These are phyloP conservation scores for Emericellopsis terricola DNA, from an alignment of 495 filamentous ascomycete species.

Conservation along the genomic window DNA sequence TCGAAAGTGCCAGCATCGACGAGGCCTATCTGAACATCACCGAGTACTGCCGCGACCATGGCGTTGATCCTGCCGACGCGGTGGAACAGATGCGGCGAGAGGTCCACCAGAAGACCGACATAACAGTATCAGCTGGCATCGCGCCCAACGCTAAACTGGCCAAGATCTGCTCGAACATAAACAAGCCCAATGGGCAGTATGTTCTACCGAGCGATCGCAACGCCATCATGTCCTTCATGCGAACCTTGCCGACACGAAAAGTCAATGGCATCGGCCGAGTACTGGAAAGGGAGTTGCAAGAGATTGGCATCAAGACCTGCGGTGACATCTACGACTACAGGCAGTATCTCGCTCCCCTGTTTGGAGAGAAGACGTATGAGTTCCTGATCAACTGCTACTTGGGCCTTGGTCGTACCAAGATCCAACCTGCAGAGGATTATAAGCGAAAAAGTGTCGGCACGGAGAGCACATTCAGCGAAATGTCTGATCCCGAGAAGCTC, in stretches of 20 bases:
- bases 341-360: slow-evolving; percentile 51
- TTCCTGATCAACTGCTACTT: slow-evolving; percentile 76
- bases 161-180: slow-evolving; percentile 85
- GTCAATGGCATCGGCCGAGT: slow-evolving; percentile 90
- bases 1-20: slow-evolving; percentile 85
- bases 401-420: slow-evolving; percentile 70
- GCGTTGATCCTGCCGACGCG: slow-evolving; percentile 49
- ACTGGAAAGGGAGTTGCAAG: slow-evolving; percentile 79
- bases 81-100: slow-evolving; percentile 61
- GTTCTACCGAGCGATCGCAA: slow-evolving; percentile 47
- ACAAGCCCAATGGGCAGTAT: slow-evolving; percentile 95
- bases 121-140: slow-evolving; percentile 90
- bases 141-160: slow-evolving; percentile 84
- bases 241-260: slow-evolving; percentile 62
- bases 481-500: slow-evolving; percentile 47
- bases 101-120: slow-evolving; percentile 56
- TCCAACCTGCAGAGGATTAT: slow-evolving; percentile 77
- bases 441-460: slow-evolving; percentile 91
- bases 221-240: slow-evolving; percentile 74
- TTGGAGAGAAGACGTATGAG: slow-evolving; percentile 78
- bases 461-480: slow-evolving; percentile 79
- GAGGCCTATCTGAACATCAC: slow-evolving; percentile 97
- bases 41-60: slow-evolving; percentile 54
- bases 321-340: slow-evolving; percentile 72
- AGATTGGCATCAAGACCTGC: slow-evolving; percentile 75